These are phyloP conservation scores for Glebionis coronaria DNA, from an alignment of 129 eudicot species.

Conservation along the genomic window DNA sequence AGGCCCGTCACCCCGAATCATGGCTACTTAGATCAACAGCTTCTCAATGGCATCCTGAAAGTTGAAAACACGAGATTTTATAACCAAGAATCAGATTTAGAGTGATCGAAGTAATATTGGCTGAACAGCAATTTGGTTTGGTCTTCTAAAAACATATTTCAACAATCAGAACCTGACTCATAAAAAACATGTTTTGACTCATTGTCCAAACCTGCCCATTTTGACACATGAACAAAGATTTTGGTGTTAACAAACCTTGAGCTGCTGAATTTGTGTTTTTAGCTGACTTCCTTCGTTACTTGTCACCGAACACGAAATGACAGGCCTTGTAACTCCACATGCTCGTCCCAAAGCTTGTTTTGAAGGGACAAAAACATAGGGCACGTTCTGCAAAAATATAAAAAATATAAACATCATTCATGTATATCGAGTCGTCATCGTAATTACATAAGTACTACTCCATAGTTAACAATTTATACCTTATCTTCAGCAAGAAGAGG, in stretches of 20 bases:
- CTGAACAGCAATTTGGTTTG: background rate
- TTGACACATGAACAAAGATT: background rate
- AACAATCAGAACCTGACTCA: too few species aligned
- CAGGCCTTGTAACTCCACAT: slow-evolving; percentile 24
- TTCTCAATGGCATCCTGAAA: slow-evolving; percentile 53
- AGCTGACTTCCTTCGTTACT: slow-evolving; percentile 26
- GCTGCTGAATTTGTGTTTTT: slow-evolving; percentile 20
- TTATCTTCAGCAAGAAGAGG: slow-evolving; percentile 26
- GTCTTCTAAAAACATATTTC: too few species aligned
- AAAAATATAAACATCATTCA: background rate
- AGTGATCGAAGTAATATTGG: background rate
- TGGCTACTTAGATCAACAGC: slow-evolving; percentile 35
- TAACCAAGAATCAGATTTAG: background rate
- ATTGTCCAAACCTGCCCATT: too few species aligned
- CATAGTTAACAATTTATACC: too few species aligned
- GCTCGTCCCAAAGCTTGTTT: slow-evolving; percentile 63
- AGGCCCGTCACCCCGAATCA: slow-evolving; percentile 25
- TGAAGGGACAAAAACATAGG: slow-evolving; percentile 73
- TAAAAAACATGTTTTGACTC: too few species aligned
- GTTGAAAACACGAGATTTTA: background rate
- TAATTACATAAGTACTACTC: too few species aligned
- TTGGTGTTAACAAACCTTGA: slow-evolving; percentile 18
- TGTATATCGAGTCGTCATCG: too few species aligned
- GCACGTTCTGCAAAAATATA: slow-evolving; percentile 46
- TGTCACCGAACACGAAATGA: slow-evolving; percentile 19